Percentiles rank a stretch among this genome's conserved stretches.
phyloP scores from a whole-genome alignment of 495 filamentous ascomycete genomes.

The Lepraria neglecta region DNA sequence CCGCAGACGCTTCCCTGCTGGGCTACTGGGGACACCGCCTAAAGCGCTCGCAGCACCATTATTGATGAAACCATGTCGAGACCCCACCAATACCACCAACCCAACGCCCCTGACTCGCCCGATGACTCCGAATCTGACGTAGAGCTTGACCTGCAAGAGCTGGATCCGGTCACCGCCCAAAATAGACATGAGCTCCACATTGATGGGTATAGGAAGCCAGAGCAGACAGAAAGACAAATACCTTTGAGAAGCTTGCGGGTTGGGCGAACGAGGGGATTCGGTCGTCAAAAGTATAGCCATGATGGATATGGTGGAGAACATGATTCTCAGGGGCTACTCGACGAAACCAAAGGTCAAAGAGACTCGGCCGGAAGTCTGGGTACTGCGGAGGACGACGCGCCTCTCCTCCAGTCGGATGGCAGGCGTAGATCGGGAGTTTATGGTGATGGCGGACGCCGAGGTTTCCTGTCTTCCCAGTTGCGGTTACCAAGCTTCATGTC shows the following conservation, averaged over 20 bases:
- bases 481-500: constrained; percentile 51
- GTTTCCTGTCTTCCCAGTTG: constrained; percentile 32
- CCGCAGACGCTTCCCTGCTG: no score
- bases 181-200: constrained; percentile 32
- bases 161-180: constrained; percentile 51
- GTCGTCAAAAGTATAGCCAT: constrained; percentile 44
- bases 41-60: constrained; percentile 2
- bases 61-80: constrained; percentile 28
- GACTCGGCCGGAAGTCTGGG: constrained; percentile 47
- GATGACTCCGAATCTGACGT: constrained; percentile 55
- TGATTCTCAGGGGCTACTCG: constrained; percentile 51
- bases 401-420: constrained; percentile 45
- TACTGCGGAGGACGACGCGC: constrained; percentile 56
- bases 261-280: constrained; percentile 55
- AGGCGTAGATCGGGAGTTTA: constrained; percentile 9
- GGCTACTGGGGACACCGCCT: no score
- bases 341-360: constrained; percentile 42
- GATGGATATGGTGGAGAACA: constrained; percentile 39
- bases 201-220: constrained; percentile 38
- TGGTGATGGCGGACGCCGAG: constrained; percentile 4
- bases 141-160: constrained; percentile 63
- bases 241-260: constrained; percentile 66
- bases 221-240: constrained; percentile 49
- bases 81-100: constrained; percentile 39
- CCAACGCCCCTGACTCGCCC: constrained; percentile 45